Evolutionary conservation across 768 basidiomycete genomes (phyloP).

Genomic region (Cyathus striatus): DNA sequence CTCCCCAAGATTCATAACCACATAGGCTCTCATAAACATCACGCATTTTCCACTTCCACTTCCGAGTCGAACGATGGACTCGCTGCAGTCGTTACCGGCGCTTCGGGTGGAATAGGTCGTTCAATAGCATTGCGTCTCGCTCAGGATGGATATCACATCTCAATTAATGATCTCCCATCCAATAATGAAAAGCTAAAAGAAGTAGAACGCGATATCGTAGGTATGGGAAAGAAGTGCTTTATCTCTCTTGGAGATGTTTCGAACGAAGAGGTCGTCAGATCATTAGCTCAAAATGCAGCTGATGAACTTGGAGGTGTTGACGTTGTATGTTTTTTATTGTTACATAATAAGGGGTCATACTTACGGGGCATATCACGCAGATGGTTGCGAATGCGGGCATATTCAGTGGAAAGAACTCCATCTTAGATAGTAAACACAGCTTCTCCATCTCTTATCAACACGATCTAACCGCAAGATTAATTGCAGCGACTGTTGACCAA

Average conservation of each 20-base stretch:
- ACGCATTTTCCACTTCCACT: too few relatives aligned
- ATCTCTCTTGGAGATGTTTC: constrained; percentile 31
- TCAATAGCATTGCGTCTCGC: constrained; percentile 43
- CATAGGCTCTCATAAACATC: too few relatives aligned
- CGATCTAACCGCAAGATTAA: not conserved
- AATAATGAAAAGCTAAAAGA: constrained; percentile 19
- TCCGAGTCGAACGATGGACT: too few relatives aligned
- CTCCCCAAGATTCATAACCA: too few relatives aligned
- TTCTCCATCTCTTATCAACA: not conserved
- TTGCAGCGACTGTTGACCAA: too few relatives aligned
- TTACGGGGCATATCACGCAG: constrained; percentile 11
- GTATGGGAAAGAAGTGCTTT: constrained; percentile 15
- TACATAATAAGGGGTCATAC: not conserved
- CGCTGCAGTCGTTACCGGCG: constrained; percentile 32
- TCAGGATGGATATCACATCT: constrained; percentile 39
- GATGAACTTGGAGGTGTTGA: constrained; percentile 38
- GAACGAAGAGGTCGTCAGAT: constrained; percentile 34
- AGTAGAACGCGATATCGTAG: constrained; percentile 20
- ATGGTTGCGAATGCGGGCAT: constrained; percentile 46
- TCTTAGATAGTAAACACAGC: constrained; percentile 13
- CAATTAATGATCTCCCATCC: constrained; percentile 36
- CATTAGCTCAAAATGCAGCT: constrained; percentile 26
- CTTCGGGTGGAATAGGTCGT: constrained; percentile 41
- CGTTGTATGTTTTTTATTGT: constrained; percentile 28
- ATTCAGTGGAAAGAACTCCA: constrained; percentile 4